phyloP scores from a whole-genome alignment of 352 stramenopile species.

The Phytopythium aichiense region DNA sequence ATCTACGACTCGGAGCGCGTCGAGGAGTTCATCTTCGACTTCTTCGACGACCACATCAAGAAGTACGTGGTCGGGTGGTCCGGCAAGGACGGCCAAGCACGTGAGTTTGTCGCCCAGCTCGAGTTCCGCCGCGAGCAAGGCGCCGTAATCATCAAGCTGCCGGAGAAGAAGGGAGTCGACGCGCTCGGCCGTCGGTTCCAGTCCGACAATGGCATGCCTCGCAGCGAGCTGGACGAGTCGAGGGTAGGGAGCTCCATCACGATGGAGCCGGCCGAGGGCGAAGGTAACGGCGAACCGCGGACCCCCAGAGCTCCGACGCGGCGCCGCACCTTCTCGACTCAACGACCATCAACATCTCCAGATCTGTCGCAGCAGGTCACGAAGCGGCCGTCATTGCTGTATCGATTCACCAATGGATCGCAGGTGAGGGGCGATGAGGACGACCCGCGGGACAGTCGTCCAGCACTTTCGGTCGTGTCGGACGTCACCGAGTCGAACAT shows the following conservation, averaged over 20 bases:
- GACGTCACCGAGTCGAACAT: neutral
- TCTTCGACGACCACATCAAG: constrained; percentile 55
- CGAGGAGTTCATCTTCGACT: constrained; percentile 77
- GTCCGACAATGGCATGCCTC: neutral
- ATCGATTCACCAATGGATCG: neutral
- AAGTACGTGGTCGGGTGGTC: constrained; percentile 42
- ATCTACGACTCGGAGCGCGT: constrained; percentile 71
- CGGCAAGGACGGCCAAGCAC: constrained; percentile 31
- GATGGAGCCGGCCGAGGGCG: neutral
- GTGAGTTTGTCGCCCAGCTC: constrained; percentile 44
- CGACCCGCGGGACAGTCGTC: neutral
- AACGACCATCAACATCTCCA: neutral
- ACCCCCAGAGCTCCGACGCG: neutral
- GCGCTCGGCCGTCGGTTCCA: neutral
- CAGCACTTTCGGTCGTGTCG: neutral
- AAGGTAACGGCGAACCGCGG: neutral
- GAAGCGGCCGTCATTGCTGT: neutral
- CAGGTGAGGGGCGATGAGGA: neutral
- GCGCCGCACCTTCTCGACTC: neutral
- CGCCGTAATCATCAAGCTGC: constrained; percentile 66
- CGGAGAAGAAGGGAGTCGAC: constrained; percentile 30
- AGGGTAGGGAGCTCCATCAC: neutral
- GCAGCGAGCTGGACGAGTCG: neutral
- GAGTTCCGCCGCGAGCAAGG: constrained; percentile 59
- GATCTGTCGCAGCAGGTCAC: neutral